Conservation (phyloP, 768 basidiomycete genomes). For the Tylopilus sp. region DNA sequence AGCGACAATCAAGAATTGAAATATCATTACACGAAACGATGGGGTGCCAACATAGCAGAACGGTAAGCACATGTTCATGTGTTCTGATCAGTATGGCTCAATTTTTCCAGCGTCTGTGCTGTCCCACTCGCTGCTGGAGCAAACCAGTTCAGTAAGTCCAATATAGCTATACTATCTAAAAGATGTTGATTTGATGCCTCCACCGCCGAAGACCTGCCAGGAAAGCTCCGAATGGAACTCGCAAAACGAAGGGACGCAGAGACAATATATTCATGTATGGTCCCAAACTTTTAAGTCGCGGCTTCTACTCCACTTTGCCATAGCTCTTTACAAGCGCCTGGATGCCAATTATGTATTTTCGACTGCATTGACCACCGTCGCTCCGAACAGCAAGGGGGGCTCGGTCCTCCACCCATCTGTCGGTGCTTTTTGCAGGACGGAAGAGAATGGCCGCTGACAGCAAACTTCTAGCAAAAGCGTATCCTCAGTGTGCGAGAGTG, state of each 20-base stretch:
- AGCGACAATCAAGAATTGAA: conserved; percentile 33
- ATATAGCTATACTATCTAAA: not conserved
- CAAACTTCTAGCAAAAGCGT: conserved; percentile 57
- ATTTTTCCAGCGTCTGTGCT: conserved; percentile 41
- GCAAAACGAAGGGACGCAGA: conserved; percentile 26
- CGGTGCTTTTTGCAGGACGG: conserved; percentile 7
- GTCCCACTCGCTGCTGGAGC: conserved; percentile 52
- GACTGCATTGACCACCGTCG: conserved; percentile 58
- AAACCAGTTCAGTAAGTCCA: conserved; percentile 46
- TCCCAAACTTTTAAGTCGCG: not conserved
- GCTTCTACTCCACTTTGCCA: conserved; percentile 6
- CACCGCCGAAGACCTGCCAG: conserved; percentile 48
- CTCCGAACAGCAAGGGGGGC: conserved; percentile 49
- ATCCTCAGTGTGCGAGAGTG: conserved; percentile 63
- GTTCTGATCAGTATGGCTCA: not conserved
- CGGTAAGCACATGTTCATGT: conserved; percentile 35
- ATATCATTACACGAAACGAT: conserved; percentile 56
- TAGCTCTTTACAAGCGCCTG: conserved; percentile 57
- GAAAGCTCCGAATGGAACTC: conserved; percentile 36
- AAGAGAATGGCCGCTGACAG: not conserved
- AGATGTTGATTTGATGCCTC: not conserved
- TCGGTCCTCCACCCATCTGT: conserved; percentile 46
- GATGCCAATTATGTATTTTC: conserved; percentile 51
- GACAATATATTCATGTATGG: conserved; percentile 28
- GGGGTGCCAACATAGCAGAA: conserved; percentile 43